Evolutionary conservation across 345 rosid species (phyloP).

Genomic region (Hibiscus mutabilis): DNA sequence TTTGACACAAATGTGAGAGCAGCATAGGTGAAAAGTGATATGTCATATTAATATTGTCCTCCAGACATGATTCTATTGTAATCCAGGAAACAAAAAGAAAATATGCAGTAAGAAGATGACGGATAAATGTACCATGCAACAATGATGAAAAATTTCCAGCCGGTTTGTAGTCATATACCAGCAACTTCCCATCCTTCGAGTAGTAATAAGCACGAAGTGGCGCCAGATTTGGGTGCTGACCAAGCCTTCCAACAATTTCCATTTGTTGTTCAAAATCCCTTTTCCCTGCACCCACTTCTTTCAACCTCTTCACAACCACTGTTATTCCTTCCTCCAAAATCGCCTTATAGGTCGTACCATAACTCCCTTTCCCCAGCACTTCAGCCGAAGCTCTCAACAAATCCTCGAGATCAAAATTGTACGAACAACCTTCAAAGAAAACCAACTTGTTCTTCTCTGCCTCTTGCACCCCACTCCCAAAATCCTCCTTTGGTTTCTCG

Average conservation of each 20-base stretch:
- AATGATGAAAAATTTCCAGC: slow-evolving; percentile 17
- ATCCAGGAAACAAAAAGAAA: not conserved
- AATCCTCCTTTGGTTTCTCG: slow-evolving; percentile 68
- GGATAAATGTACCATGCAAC: slow-evolving; percentile 1
- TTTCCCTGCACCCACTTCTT: slow-evolving; percentile 69
- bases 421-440: slow-evolving; percentile 76
- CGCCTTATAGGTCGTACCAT: slow-evolving; percentile 90
- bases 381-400: slow-evolving; percentile 92
- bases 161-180: slow-evolving; percentile 64
- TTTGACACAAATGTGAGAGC: not conserved
- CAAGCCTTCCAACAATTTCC: slow-evolving; percentile 67
- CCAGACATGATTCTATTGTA: not conserved
- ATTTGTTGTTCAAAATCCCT: slow-evolving; percentile 90
- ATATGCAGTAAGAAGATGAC: not conserved
- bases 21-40: not conserved
- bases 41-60: not conserved
- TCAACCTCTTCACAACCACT: slow-evolving; percentile 84
- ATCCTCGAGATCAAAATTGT: slow-evolving; percentile 84
- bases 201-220: slow-evolving; percentile 93
- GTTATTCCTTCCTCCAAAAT: slow-evolving; percentile 81
- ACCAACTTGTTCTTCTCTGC: slow-evolving; percentile 96
- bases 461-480: slow-evolving; percentile 90
- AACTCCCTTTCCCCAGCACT: slow-evolving; percentile 90
- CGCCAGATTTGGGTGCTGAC: slow-evolving; percentile 63
- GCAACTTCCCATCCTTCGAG: slow-evolving; percentile 91